Percentiles rank a stretch among this genome's conserved stretches.
phyloP scores from a whole-genome alignment of 352 stramenopile species.

The Achlya hypogyna region DNA sequence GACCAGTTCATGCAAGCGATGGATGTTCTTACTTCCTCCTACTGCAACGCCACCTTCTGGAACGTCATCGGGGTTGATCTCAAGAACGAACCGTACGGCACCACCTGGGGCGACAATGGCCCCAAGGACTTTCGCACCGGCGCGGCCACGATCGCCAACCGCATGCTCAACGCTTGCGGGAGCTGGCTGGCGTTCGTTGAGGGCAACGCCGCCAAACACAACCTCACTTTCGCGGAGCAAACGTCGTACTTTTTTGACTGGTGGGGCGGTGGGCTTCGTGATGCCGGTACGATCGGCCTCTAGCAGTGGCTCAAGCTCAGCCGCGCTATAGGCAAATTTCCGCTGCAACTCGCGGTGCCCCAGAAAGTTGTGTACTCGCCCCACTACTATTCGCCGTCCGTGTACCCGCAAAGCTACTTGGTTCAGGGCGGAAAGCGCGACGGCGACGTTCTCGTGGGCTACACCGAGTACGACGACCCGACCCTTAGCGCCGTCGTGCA shows the following conservation, averaged over 20 bases:
- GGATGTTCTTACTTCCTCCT: constrained; percentile 40
- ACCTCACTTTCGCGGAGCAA: constrained; percentile 29
- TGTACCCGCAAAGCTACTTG: constrained; percentile 52
- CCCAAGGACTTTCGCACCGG: constrained; percentile 46
- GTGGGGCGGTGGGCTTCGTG: constrained; percentile 48
- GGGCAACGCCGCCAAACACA: constrained; percentile 41
- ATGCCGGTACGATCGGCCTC: constrained; percentile 51
- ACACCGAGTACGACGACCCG: constrained; percentile 45
- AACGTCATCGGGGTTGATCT: constrained; percentile 56
- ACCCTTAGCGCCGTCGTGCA: constrained; percentile 46
- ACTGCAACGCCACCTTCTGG: constrained; percentile 50
- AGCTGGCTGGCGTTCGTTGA: constrained; percentile 66
- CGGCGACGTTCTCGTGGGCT: constrained; percentile 27
- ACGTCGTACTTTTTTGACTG: constrained; percentile 48
- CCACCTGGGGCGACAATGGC: constrained; percentile 32
- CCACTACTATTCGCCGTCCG: constrained; percentile 66
- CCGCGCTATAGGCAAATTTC: constrained; percentile 16
- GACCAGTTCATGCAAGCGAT: constrained; percentile 44
- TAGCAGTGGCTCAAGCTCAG: neutral
- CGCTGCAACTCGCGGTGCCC: constrained; percentile 32
- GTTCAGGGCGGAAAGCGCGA: constrained; percentile 36
- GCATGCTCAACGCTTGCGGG: constrained; percentile 46
- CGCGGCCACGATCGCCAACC: constrained; percentile 47
- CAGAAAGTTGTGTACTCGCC: constrained; percentile 60
- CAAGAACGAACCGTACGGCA: constrained; percentile 62